phyloP scores from a whole-genome alignment of 1,284 basidiomycete species.

The Boletellus sp. region DNA sequence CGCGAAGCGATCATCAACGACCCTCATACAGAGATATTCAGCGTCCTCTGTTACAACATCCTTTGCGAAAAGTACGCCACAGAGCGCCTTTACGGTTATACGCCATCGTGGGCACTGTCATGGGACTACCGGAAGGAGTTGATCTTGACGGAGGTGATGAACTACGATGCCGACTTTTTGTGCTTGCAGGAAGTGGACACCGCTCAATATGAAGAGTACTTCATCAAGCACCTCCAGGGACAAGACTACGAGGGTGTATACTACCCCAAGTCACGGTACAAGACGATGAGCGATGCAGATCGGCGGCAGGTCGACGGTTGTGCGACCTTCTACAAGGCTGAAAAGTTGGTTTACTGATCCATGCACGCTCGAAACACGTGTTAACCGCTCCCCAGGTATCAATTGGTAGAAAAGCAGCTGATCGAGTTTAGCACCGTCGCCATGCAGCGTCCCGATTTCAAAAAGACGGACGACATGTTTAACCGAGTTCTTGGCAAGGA shows the following conservation, averaged over 20 bases:
- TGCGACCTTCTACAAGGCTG: conserved; percentile 92
- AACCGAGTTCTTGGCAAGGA: conserved; percentile 97
- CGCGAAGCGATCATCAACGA: conserved; percentile 56
- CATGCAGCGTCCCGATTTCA: conserved; percentile 92
- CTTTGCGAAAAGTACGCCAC: conserved; percentile 93
- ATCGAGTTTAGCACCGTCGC: conserved; percentile 95
- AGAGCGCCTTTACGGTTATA: conserved; percentile 91
- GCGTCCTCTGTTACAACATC: conserved; percentile 90
- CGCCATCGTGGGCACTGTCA: conserved; percentile 90
- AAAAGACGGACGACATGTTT: conserved; percentile 99
- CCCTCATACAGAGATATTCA: conserved; percentile 69
- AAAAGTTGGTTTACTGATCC: conserved; percentile 59
- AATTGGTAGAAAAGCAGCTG: conserved; percentile 90
- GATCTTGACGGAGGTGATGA: conserved; percentile 84
- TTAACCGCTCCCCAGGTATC: conserved; percentile 56
- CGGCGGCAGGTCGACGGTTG: conserved; percentile 91
- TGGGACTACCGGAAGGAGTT: conserved; percentile 95
- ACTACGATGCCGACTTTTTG: conserved; percentile 84
- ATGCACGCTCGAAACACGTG: conserved; percentile 1
- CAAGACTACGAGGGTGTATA: conserved; percentile 90
- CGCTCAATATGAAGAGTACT: conserved; percentile 92
- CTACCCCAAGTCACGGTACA: conserved; percentile 92
- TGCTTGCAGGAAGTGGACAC: conserved; percentile 95
- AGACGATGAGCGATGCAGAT: conserved; percentile 90
- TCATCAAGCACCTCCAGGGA: conserved; percentile 72